A percentile compares a stretch with the other conserved stretches of the same genome.
phyloP scores from a whole-genome alignment of 306 rosid genomes.

The Hippophae gyantsensis region DNA sequence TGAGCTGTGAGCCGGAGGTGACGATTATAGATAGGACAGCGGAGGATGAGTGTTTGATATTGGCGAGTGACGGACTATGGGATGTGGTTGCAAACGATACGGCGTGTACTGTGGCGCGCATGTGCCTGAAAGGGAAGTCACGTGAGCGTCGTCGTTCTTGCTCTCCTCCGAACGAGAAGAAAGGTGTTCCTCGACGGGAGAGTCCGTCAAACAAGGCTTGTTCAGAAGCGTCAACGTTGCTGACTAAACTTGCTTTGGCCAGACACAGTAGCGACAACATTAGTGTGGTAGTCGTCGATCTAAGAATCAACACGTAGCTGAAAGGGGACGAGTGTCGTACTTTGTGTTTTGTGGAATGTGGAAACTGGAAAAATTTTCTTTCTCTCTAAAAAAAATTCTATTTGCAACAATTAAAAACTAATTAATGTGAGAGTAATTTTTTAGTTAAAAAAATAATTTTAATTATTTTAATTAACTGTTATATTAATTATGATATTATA shows the following conservation, averaged over 20 bases:
- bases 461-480: too few species aligned
- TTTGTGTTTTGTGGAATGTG: too few species aligned
- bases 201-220: constrained; percentile 30
- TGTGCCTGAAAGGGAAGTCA: constrained; percentile 29
- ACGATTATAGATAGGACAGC: constrained; percentile 43
- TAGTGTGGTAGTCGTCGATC: constrained; percentile 51
- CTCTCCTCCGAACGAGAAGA: constrained; percentile 15
- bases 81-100: constrained; percentile 57
- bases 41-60: constrained; percentile 46
- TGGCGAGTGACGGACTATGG: constrained; percentile 63
- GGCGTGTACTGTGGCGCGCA: constrained; percentile 50
- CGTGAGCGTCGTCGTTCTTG: constrained; percentile 8
- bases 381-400: too few species aligned
- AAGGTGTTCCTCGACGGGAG: too few species aligned
- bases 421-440: too few species aligned
- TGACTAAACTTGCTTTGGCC: constrained; percentile 62
- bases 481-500: too few species aligned
- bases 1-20: constrained; percentile 55
- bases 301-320: constrained; percentile 28
- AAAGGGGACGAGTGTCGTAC: constrained; percentile 1
- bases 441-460: too few species aligned
- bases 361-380: too few species aligned
- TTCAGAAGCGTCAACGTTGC: constrained; percentile 41
- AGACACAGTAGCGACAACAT: constrained; percentile 53
- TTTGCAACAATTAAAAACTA: too few species aligned